phyloP scores from a whole-genome alignment of 2,329 filamentous ascomycete species.

The Exophiala sp. region DNA sequence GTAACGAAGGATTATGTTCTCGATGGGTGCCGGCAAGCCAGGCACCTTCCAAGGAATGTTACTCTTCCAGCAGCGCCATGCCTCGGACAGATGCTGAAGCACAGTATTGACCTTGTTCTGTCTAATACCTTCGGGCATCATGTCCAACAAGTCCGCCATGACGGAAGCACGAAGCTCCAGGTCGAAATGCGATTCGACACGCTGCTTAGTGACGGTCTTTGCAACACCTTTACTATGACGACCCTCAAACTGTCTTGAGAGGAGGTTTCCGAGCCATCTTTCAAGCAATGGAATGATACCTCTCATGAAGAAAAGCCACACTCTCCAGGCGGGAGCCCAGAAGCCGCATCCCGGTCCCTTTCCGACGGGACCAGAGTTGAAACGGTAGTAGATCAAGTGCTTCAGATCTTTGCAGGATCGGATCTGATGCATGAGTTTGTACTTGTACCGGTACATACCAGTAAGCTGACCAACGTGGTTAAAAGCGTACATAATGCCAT shows the following conservation, averaged over 20 bases:
- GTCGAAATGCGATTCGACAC: slow-evolving; percentile 97
- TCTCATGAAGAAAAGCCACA: slow-evolving; percentile 99
- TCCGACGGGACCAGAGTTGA: slow-evolving; percentile 93
- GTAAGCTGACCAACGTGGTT: slow-evolving; percentile 98
- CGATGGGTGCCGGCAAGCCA: slow-evolving; percentile 89
- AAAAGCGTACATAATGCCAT: slow-evolving; percentile 98
- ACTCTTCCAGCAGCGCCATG: slow-evolving; percentile 99
- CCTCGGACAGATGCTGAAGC: slow-evolving; percentile 91
- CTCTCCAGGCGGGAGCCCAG: slow-evolving; percentile 97
- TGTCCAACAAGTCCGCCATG: slow-evolving; percentile 98
- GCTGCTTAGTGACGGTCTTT: slow-evolving; percentile 98
- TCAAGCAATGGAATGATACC: slow-evolving; percentile 95
- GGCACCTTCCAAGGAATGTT: slow-evolving; percentile 99
- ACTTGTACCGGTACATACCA: slow-evolving; percentile 99
- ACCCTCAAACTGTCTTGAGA: slow-evolving; percentile 96
- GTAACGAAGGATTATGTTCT: slow-evolving; percentile 97
- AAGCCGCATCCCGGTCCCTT: slow-evolving; percentile 98
- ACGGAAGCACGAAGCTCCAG: slow-evolving; percentile 94
- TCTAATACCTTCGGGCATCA: slow-evolving; percentile 99
- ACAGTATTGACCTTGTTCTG: slow-evolving; percentile 99
- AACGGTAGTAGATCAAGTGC: slow-evolving; percentile 97
- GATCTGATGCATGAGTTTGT: slow-evolving; percentile 99
- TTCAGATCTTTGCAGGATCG: slow-evolving; percentile 98
- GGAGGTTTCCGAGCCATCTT: slow-evolving; percentile 91
- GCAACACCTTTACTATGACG: slow-evolving; percentile 98